Evolutionary conservation across 2,329 filamentous ascomycete genomes (phyloP).

Genomic region (Rhynchosporium graminicola): DNA sequence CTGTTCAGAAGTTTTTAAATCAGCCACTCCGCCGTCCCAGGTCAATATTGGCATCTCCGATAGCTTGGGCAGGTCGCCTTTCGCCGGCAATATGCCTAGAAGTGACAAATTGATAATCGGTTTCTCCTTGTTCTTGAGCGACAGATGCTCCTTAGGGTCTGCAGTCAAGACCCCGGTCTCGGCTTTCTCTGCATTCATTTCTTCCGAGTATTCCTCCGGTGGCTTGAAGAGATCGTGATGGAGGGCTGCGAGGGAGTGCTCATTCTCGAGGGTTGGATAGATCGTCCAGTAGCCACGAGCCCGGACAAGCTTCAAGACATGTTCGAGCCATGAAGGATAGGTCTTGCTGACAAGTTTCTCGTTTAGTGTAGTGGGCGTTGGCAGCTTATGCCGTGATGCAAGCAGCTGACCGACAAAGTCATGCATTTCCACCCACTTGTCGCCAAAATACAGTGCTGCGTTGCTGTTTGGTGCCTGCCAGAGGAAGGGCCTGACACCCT

Average conservation of each 20-base stretch:
- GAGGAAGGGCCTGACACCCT: slow-evolving; percentile 54
- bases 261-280: slow-evolving; percentile 65
- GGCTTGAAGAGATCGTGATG: slow-evolving; percentile 73
- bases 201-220: slow-evolving; percentile 65
- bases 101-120: slow-evolving; percentile 51
- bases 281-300: slow-evolving; percentile 76
- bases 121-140: slow-evolving; percentile 34
- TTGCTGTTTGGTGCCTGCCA: slow-evolving; percentile 86
- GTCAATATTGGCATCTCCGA: slow-evolving; percentile 59
- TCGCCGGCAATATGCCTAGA: slow-evolving; percentile 50
- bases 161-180: slow-evolving; percentile 33
- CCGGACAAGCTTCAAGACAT: slow-evolving; percentile 73
- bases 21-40: slow-evolving; percentile 60
- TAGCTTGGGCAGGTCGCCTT: slow-evolving; percentile 48
- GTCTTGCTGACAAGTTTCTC: slow-evolving; percentile 65
- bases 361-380: slow-evolving; percentile 46
- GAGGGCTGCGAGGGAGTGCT: slow-evolving; percentile 61
- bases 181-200: slow-evolving; percentile 29
- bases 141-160: slow-evolving; percentile 35
- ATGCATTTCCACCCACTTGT: slow-evolving; percentile 86
- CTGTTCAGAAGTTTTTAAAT: slow-evolving; percentile 45
- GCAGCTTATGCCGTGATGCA: slow-evolving; percentile 38
- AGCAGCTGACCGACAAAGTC: slow-evolving; percentile 62
- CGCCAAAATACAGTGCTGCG: slow-evolving; percentile 78
- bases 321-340: slow-evolving; percentile 77